Percentiles rank a stretch among this genome's conserved stretches.
phyloP scores from a whole-genome alignment of 2,329 filamentous ascomycete species.

The Lasiodiplodia citricola region DNA sequence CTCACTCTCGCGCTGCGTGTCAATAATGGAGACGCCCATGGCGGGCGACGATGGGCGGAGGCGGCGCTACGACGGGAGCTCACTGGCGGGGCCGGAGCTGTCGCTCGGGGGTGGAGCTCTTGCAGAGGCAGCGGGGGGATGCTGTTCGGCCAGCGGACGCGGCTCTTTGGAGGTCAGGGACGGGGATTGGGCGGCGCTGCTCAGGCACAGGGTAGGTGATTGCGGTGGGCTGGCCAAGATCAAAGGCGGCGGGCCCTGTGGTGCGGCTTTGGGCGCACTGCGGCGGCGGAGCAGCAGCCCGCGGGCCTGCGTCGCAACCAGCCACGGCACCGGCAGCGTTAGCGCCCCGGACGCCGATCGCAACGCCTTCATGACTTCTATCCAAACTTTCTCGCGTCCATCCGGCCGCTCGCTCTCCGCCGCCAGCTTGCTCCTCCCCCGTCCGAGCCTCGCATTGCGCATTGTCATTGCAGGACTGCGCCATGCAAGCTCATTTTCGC shows the following conservation, averaged over 20 bases:
- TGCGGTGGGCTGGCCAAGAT: constrained; percentile 18
- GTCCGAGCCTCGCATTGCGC: background rate
- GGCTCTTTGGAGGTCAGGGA: background rate
- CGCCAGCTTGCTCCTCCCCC: background rate
- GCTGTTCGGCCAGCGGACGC: constrained; percentile 12
- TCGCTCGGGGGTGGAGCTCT: background rate
- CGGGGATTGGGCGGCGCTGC: constrained; percentile 15
- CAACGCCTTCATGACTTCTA: background rate
- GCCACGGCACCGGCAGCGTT: background rate
- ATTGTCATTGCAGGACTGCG: background rate
- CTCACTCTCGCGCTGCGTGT: constrained; percentile 78
- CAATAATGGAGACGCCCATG: constrained; percentile 85
- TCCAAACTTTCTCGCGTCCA: background rate
- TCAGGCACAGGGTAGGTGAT: constrained; percentile 21
- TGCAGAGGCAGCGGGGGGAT: background rate
- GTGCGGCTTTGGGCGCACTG: constrained; percentile 12
- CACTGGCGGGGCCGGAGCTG: constrained; percentile 9
- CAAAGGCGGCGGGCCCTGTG: constrained; percentile 20
- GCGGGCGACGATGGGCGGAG: constrained; percentile 39
- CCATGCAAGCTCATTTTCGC: constrained; percentile 28
- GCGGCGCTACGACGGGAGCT: constrained; percentile 16
- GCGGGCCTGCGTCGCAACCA: background rate
- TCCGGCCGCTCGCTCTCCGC: background rate
- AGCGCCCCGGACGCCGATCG: constrained; percentile 26
- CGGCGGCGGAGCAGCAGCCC: background rate